phyloP scores from a whole-genome alignment of 805 yeast species.

The Brettanomyces bruxellensis region DNA sequence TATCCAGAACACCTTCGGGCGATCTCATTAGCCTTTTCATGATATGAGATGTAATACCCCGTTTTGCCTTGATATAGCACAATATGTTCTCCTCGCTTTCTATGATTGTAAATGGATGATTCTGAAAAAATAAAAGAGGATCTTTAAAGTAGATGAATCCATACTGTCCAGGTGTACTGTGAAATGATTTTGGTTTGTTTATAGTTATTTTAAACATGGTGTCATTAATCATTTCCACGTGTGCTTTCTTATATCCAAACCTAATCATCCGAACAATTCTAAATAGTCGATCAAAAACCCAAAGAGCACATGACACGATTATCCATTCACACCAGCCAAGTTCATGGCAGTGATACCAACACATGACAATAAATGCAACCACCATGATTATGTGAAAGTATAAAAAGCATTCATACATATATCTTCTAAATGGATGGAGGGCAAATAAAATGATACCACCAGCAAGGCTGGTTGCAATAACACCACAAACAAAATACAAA shows the following conservation, averaged over 20 bases:
- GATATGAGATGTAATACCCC: conserved; percentile 42
- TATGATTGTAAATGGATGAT: conserved; percentile 61
- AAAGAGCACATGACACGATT: conserved; percentile 33
- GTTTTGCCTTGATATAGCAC: conserved; percentile 37
- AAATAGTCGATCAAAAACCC: conserved; percentile 43
- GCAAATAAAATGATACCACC: conserved; percentile 41
- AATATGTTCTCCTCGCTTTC: conserved; percentile 28
- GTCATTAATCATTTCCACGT: conserved; percentile 10
- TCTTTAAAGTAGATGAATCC: conserved; percentile 49
- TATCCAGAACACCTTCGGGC: conserved; percentile 20
- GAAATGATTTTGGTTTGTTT: conserved; percentile 43
- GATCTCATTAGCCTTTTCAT: conserved; percentile 18
- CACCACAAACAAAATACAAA: conserved; percentile 23
- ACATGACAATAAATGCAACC: conserved; percentile 39
- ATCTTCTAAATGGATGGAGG: conserved; percentile 39
- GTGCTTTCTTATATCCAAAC: conserved; percentile 19
- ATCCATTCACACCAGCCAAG: conserved; percentile 27
- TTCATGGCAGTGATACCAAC: conserved; percentile 47
- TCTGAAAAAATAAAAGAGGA: conserved; percentile 50
- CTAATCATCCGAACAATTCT: conserved; percentile 27
- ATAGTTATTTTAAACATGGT: conserved; percentile 36
- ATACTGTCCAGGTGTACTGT: conserved; percentile 45
- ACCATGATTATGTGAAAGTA: conserved; percentile 51
- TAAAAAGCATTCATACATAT: conserved; percentile 52
- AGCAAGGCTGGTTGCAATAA: conserved; percentile 32